Conservation (phyloP, 1,284 basidiomycete species). For the Irpex lacteus region DNA sequence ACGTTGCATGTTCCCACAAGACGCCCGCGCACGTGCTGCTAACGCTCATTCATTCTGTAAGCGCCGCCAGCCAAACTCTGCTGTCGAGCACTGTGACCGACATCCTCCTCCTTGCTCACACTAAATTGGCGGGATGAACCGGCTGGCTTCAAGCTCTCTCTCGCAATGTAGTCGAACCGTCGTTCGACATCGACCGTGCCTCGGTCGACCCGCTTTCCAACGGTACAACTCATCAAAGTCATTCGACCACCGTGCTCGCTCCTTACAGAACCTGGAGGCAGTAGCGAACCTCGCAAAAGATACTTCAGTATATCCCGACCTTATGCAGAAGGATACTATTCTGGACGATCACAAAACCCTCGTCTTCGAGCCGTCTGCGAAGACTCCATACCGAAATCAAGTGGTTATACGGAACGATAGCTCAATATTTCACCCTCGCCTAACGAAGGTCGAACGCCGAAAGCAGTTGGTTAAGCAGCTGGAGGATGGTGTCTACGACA, state of each 20-base stretch:
- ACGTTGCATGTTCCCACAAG: not conserved
- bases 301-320: constrained; percentile 6
- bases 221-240: constrained; percentile 7
- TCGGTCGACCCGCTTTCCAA: not conserved
- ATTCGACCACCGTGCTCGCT: not conserved
- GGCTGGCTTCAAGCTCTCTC: not conserved
- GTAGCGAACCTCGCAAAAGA: not conserved
- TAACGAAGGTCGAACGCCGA: constrained; percentile 16
- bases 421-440: constrained; percentile 15
- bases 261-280: not conserved
- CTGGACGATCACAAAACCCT: constrained; percentile 17
- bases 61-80: not conserved
- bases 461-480: constrained; percentile 8
- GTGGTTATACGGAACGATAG: constrained; percentile 65
- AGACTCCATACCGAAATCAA: constrained; percentile 50
- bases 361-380: constrained; percentile 49
- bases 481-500: constrained; percentile 5
- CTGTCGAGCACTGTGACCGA: not conserved
- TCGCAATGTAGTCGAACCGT: not conserved
- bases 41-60: not conserved
- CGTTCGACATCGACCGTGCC: not conserved
- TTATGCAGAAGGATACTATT: constrained; percentile 9
- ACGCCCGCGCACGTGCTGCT: constrained; percentile 5
- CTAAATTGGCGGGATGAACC: not conserved
- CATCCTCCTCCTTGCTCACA: not conserved